Evolutionary conservation across 345 rosid genomes (phyloP).

Genomic region (Durio zibethinus): DNA sequence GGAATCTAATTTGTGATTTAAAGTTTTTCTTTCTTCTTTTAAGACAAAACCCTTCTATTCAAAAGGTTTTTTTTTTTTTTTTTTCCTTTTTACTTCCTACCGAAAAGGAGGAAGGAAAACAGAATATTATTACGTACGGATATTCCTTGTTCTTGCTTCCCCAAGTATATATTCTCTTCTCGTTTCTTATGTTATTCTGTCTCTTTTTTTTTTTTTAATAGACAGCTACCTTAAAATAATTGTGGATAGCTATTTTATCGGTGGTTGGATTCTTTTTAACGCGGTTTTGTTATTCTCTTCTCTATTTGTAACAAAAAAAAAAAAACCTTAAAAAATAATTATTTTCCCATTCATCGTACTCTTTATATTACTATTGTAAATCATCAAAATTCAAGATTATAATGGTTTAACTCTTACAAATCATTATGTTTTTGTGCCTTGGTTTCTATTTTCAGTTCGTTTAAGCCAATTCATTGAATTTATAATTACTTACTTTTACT

Average conservation of each 20-base stretch:
- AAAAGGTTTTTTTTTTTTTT: not conserved
- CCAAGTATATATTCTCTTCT: conserved; percentile 20
- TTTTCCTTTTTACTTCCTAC: not conserved
- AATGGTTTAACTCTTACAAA: not conserved
- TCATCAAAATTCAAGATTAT: not conserved
- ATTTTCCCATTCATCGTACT: no score
- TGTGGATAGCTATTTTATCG: not conserved
- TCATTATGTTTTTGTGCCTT: not conserved
- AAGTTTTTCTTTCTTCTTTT: no score
- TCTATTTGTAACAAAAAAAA: no score
- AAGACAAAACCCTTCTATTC: not conserved
- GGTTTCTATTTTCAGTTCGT: not conserved
- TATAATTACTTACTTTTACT: not conserved
- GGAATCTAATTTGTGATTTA: not conserved
- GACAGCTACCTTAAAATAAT: not conserved
- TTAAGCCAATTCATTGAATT: not conserved
- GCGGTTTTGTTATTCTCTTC: not conserved
- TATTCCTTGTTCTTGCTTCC: conserved; percentile 10
- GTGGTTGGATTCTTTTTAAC: not conserved
- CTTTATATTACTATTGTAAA: no score
- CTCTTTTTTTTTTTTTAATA: not conserved
- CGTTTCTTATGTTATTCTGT: not conserved
- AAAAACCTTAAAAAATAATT: no score
- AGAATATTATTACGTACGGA: conserved; percentile 3
- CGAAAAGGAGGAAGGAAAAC: not conserved